Percentiles rank a stretch among this genome's conserved stretches.
Conservation (phyloP, 2,329 filamentous ascomycete species). For the Samsoniella hepiali region DNA sequence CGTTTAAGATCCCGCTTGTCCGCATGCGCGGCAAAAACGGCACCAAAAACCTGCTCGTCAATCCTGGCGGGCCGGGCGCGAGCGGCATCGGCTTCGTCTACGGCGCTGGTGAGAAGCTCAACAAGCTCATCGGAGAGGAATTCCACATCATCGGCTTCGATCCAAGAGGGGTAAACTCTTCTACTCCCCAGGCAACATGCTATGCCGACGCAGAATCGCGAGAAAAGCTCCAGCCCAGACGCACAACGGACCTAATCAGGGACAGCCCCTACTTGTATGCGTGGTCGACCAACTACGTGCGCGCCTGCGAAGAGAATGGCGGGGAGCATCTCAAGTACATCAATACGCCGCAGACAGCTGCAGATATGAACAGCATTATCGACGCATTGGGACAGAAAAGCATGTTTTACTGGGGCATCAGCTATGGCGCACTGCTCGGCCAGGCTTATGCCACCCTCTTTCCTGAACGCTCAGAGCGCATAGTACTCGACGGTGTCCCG, state of each 20-base stretch:
- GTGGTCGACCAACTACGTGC: constrained; percentile 40
- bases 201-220: constrained; percentile 37
- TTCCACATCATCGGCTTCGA: constrained; percentile 48
- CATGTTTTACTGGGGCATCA: constrained; percentile 41
- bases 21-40: constrained; percentile 43
- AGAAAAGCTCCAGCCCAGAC: constrained; percentile 25
- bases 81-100: constrained; percentile 39
- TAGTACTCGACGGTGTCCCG: constrained; percentile 23
- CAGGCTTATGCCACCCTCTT: constrained; percentile 30
- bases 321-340: constrained; percentile 43
- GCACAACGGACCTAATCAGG: constrained; percentile 27
- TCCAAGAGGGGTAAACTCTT: constrained; percentile 41
- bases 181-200: constrained; percentile 34
- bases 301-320: constrained; percentile 42
- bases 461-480: constrained; percentile 20
- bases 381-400: constrained; percentile 35
- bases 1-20: constrained; percentile 43
- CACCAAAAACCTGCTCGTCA: constrained; percentile 43
- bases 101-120: constrained; percentile 35
- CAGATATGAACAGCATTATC: constrained; percentile 50
- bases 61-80: constrained; percentile 47
- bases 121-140: constrained; percentile 36
- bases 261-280: constrained; percentile 40
- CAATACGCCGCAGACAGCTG: constrained; percentile 49
- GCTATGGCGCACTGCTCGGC: constrained; percentile 36